Base-by-base conservation (phyloP, 805 yeast species). In the Monosporozyma unispora region DNA sequence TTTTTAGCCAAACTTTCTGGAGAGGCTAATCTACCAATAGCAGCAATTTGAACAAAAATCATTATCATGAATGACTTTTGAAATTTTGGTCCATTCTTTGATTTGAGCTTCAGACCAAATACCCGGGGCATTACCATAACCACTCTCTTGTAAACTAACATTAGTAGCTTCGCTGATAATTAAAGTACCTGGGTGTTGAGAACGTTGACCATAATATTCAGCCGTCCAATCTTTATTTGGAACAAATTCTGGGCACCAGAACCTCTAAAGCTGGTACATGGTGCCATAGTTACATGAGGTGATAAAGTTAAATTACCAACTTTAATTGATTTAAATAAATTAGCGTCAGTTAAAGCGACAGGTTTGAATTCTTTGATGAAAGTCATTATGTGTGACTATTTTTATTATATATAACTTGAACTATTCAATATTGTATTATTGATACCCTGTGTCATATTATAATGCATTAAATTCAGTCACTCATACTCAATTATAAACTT, bases 141-240 rank as follows among this genome's bases (percentile, higher is more conserved):
- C 67, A 35, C 80, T 75, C 16, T 65, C 61, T 45, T 58, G 63
- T 2, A 63, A 57, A 10, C 78, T 64, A 14, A 73, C 70, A 52
- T 68, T 70, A 0, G 82, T 73, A 3, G 79, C 86, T 58, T 82
- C 87, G 4, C 81, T 64, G 53, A 79, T 72, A 35, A 81, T 54
- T 49, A 82, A 61, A 18, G 84, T 74, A 8, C 87, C 87, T 14
- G 77, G 76, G 46, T 64, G 62, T 41, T 64, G 57, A 0, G 86
- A 72, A 52, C 85, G 69, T 54, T 78, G 77, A 18, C 59, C 69
- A 57, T 82, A 82, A 62, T 81, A 79, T 51, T 73, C 67, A 10
- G 63, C 57, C 51, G 71, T 65, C 45, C 75, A 67, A 29, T 74
- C 76, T 37, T 45, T 52, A 12, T 76, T 69, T 11, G 77, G 71